Conservation (phyloP, 2,329 filamentous ascomycete genomes). For the Fusarium sp. region DNA sequence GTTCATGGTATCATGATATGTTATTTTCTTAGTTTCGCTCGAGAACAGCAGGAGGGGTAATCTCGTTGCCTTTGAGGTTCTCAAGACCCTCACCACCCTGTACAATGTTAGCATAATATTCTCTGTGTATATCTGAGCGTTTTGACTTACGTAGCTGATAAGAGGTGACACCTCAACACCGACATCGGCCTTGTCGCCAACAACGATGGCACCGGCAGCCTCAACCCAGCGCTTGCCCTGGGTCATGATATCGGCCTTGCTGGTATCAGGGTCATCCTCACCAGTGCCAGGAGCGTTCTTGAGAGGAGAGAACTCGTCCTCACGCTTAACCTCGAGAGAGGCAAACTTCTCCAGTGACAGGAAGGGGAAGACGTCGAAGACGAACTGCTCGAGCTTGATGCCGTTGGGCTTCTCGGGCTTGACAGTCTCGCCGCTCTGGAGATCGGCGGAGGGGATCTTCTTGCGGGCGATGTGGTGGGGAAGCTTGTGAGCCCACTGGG, state of each 20-base stretch:
- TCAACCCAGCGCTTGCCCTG: constrained; percentile 90
- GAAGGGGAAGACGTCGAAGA: constrained; percentile 97
- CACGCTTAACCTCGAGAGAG: constrained; percentile 93
- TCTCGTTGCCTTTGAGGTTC: constrained; percentile 63
- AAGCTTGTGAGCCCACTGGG: constrained; percentile 84
- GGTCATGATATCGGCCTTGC: constrained; percentile 86
- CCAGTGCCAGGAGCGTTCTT: constrained; percentile 90
- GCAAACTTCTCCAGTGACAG: constrained; percentile 89
- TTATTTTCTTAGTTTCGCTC: constrained; percentile 55
- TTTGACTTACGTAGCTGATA: constrained; percentile 88
- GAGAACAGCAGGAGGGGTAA: constrained; percentile 65
- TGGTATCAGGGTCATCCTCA: constrained; percentile 94
- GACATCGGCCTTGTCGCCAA: constrained; percentile 70
- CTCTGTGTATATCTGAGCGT: background rate
- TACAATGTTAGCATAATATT: constrained; percentile 17
- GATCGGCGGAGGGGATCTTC: constrained; percentile 93
- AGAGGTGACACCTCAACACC: constrained; percentile 93
- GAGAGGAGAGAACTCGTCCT: constrained; percentile 97
- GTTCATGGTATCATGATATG: constrained; percentile 31
- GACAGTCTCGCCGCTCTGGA: constrained; percentile 79
- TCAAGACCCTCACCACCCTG: constrained; percentile 73
- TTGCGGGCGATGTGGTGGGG: constrained; percentile 97
- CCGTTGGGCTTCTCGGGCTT: constrained; percentile 97
- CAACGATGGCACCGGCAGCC: constrained; percentile 80
- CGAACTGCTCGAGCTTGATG: constrained; percentile 99